These are phyloP conservation scores for Tolypocladium tropicale DNA, from an alignment of 2,329 filamentous ascomycete species.

Conservation along the genomic window DNA sequence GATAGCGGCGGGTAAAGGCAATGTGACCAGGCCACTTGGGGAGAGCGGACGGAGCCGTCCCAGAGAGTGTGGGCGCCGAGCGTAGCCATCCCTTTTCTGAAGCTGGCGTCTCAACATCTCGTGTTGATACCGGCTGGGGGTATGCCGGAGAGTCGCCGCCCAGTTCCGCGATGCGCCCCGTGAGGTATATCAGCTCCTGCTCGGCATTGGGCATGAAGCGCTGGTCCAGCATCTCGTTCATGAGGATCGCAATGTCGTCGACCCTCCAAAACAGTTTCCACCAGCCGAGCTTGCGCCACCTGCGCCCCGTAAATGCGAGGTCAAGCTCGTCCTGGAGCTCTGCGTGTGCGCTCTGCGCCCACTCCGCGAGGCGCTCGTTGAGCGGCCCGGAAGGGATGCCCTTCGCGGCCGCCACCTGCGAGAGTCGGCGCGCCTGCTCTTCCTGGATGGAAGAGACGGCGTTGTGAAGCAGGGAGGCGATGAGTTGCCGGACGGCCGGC, in stretches of 20 bases:
- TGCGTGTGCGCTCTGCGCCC: constrained; percentile 71
- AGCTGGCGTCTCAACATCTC: constrained; percentile 1
- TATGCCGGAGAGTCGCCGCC: constrained; percentile 19
- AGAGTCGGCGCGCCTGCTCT: constrained; percentile 32
- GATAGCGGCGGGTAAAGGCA: constrained; percentile 54
- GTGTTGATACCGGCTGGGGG: constrained; percentile 21
- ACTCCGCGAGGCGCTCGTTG: constrained; percentile 50
- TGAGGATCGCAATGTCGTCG: constrained; percentile 80
- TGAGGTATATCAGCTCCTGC: constrained; percentile 70
- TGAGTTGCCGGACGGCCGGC: constrained; percentile 52
- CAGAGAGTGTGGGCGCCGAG: constrained; percentile 13
- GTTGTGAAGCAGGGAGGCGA: constrained; percentile 55
- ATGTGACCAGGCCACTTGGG: constrained; percentile 67
- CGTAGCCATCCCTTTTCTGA: constrained; percentile 10
- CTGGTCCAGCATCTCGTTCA: constrained; percentile 65
- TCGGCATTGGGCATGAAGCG: constrained; percentile 72
- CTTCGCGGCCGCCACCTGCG: constrained; percentile 18
- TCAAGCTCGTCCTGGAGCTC: constrained; percentile 77
- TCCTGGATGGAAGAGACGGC: constrained; percentile 39
- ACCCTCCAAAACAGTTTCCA: constrained; percentile 95
- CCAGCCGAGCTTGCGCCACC: constrained; percentile 78
- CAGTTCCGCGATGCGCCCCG: constrained; percentile 58
- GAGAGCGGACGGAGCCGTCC: constrained; percentile 9
- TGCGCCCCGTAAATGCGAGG: constrained; percentile 60
- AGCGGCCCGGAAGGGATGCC: constrained; percentile 35